Percentiles rank a stretch among this genome's conserved stretches.
Conservation (phyloP, 169 alveolate species). For the Plasmodium vivax region DNA sequence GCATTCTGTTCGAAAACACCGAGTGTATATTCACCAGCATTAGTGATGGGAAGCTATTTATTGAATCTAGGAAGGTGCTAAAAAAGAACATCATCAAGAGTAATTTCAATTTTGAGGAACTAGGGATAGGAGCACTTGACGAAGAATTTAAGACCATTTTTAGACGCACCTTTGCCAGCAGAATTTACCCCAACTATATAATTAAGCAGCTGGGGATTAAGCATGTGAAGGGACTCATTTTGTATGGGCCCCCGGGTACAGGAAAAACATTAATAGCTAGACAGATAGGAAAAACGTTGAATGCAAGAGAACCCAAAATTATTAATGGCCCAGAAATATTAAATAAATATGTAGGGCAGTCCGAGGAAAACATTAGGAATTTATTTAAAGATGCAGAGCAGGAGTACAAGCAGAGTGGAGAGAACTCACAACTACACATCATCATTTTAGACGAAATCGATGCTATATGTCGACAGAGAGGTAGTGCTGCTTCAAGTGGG, state of each 20-base stretch:
- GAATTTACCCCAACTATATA: constrained; percentile 97
- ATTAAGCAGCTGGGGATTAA: constrained; percentile 97
- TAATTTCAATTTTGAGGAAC: constrained; percentile 91
- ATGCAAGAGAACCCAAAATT: constrained; percentile 95
- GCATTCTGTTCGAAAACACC: constrained; percentile 48
- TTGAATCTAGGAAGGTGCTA: constrained; percentile 76
- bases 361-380: constrained; percentile 98
- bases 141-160: constrained; percentile 97
- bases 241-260: constrained; percentile 99
- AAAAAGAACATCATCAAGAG: constrained; percentile 84
- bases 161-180: constrained; percentile 99
- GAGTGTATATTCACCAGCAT: constrained; percentile 74
- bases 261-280: constrained; percentile 99
- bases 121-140: constrained; percentile 95
- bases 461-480: constrained; percentile 99
- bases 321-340: constrained; percentile 94
- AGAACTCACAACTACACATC: constrained; percentile 96
- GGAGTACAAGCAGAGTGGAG: constrained; percentile 95
- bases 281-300: constrained; percentile 96
- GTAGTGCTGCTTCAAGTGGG: constrained; percentile 92
- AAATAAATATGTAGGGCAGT: constrained; percentile 98
- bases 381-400: constrained; percentile 98
- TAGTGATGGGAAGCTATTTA: constrained; percentile 74
- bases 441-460: constrained; percentile 99
- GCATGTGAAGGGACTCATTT: constrained; percentile 96